Conservation (phyloP, 2,329 filamentous ascomycete species). For the Thielaviopsis ethacetica region DNA sequence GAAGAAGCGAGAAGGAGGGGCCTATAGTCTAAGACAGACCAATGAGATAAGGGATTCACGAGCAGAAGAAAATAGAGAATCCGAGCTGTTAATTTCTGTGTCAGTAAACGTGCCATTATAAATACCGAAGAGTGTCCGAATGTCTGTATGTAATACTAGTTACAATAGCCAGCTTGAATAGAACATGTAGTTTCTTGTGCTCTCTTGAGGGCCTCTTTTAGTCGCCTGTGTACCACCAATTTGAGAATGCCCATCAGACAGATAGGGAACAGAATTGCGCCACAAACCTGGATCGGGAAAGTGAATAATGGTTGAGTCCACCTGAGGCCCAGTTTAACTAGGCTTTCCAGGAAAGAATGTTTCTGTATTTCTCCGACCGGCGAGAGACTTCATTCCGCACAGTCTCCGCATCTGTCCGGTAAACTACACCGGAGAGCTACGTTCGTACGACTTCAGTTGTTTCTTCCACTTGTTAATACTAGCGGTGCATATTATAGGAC, state of each 20-base stretch:
- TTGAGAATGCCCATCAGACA: not conserved
- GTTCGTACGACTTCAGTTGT: not conserved
- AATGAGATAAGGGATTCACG: not conserved
- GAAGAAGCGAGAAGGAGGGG: constrained; percentile 7
- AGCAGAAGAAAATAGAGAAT: no score
- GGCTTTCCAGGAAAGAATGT: not conserved
- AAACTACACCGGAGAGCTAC: not conserved
- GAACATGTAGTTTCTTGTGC: not conserved
- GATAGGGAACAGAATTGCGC: not conserved
- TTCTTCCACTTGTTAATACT: not conserved
- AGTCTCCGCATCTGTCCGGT: not conserved
- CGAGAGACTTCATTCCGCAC: not conserved
- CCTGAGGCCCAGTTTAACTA: not conserved
- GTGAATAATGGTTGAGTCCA: not conserved
- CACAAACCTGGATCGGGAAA: not conserved
- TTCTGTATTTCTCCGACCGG: not conserved
- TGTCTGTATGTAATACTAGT: no score
- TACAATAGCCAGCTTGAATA: not conserved
- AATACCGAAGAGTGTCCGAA: no score
- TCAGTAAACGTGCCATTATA: no score
- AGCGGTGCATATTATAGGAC: no score
- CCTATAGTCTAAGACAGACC: not conserved
- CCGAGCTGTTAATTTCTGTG: no score
- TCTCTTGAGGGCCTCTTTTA: not conserved
- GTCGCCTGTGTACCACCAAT: not conserved